These are phyloP conservation scores for Agaricus bisporus DNA, from an alignment of 768 basidiomycete genomes.

Conservation along the genomic window DNA sequence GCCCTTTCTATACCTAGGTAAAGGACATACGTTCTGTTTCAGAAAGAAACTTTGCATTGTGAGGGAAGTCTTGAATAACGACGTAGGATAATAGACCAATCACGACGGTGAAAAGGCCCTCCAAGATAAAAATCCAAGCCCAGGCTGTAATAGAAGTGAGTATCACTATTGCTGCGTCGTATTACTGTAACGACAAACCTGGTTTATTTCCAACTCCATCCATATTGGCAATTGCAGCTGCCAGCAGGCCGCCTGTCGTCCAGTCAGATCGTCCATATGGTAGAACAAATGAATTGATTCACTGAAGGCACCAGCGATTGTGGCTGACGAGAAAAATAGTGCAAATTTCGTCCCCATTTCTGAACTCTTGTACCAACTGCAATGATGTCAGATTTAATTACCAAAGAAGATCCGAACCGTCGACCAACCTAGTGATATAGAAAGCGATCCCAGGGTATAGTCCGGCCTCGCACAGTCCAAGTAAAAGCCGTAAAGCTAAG, in stretches of 20 bases:
- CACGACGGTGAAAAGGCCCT: slow-evolving; percentile 64
- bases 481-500: slow-evolving; percentile 52
- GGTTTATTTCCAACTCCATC: slow-evolving; percentile 57
- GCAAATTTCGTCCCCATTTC: slow-evolving; percentile 71
- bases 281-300: slow-evolving; percentile 11
- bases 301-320: slow-evolving; percentile 75
- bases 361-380: slow-evolving; percentile 74
- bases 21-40: slow-evolving; percentile 49
- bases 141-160: slow-evolving; percentile 27
- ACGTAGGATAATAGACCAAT: slow-evolving; percentile 58
- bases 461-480: slow-evolving; percentile 60
- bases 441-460: slow-evolving; percentile 54
- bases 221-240: slow-evolving; percentile 66
- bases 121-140: slow-evolving; percentile 73
- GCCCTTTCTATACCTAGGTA: not conserved
- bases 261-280: not conserved
- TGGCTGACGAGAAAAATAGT: slow-evolving; percentile 76
- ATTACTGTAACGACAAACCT: slow-evolving; percentile 34
- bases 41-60: slow-evolving; percentile 64
- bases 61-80: slow-evolving; percentile 76
- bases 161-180: not conserved
- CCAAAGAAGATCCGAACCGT: not conserved
- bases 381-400: not conserved
- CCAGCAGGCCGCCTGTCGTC: slow-evolving; percentile 50
- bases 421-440: slow-evolving; percentile 49